These are phyloP conservation scores for Begonia peltatifolia DNA, from an alignment of 306 rosid genomes.

Conservation along the genomic window DNA sequence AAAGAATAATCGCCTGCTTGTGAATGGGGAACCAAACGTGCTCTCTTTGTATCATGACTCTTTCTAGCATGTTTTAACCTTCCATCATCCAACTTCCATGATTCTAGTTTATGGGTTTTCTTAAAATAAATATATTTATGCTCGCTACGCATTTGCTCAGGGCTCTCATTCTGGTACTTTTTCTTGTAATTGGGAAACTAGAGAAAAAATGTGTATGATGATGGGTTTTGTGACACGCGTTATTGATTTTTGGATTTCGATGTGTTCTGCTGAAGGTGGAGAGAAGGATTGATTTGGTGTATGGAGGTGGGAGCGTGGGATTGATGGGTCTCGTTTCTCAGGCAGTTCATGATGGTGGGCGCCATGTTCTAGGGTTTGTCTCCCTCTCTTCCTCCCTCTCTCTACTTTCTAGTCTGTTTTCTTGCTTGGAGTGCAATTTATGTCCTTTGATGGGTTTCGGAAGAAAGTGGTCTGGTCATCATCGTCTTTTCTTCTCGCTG, in stretches of 20 bases:
- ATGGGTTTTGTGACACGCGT: constrained; percentile 34
- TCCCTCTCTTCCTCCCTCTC: constrained; percentile 11
- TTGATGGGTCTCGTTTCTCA: constrained; percentile 98
- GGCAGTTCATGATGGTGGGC: constrained; percentile 99
- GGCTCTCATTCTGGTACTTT: neutral
- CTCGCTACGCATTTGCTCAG: neutral
- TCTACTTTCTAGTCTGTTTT: constrained; percentile 7
- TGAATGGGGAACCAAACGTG: constrained; percentile 65
- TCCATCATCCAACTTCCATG: constrained; percentile 20
- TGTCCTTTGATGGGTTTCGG: too few species aligned
- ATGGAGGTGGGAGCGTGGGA: constrained; percentile 99
- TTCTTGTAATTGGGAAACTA: neutral
- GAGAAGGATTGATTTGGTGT: constrained; percentile 90
- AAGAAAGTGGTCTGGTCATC: too few species aligned
- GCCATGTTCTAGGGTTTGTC: constrained; percentile 97
- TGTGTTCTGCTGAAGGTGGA: constrained; percentile 48
- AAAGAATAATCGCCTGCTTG: constrained; percentile 10
- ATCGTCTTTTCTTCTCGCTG: neutral
- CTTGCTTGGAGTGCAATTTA: neutral
- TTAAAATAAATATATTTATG: neutral
- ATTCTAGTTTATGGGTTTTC: constrained; percentile 26
- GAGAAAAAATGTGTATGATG: too few species aligned
- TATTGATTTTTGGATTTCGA: constrained; percentile 8
- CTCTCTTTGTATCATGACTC: constrained; percentile 50
- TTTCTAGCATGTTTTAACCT: constrained; percentile 21